Conservation (phyloP, 345 rosid genomes). For the Euphorbia pulcherrima region DNA sequence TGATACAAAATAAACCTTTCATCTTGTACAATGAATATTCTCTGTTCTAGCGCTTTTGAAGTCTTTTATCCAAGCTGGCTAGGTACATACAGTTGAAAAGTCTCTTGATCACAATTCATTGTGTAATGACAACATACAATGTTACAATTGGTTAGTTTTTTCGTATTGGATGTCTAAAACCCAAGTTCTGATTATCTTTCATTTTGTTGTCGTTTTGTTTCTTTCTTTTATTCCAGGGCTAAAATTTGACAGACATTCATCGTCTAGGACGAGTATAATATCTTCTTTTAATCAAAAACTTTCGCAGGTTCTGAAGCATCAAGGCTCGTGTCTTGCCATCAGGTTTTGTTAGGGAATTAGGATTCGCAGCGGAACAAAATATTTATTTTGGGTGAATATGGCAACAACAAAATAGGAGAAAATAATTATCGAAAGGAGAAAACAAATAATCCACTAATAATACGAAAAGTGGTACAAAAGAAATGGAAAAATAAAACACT, state of each 20-base stretch:
- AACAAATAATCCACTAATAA: too few species aligned
- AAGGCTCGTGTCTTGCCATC: constrained; percentile 69
- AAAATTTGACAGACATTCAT: background rate
- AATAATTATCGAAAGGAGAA: too few species aligned
- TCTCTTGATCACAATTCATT: too few species aligned
- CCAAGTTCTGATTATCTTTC: background rate
- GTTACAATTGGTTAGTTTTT: too few species aligned
- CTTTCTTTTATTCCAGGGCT: background rate
- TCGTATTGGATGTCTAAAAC: background rate
- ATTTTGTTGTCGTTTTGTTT: background rate
- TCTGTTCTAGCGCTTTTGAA: background rate
- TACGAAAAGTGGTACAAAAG: too few species aligned
- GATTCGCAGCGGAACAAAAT: too few species aligned
- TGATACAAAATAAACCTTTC: background rate
- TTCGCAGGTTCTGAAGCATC: constrained; percentile 64
- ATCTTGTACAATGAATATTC: constrained; percentile 4
- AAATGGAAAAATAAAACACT: too few species aligned
- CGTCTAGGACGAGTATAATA: background rate
- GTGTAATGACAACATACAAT: background rate
- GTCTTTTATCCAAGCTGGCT: background rate
- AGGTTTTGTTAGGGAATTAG: too few species aligned
- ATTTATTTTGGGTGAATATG: too few species aligned
- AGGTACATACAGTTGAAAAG: too few species aligned
- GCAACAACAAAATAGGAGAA: too few species aligned
- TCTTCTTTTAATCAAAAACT: background rate